A percentile compares a stretch with the other conserved stretches of the same genome.
phyloP scores from a whole-genome alignment of 1,139 yeast species.

The Suhomyces atakaporum region DNA sequence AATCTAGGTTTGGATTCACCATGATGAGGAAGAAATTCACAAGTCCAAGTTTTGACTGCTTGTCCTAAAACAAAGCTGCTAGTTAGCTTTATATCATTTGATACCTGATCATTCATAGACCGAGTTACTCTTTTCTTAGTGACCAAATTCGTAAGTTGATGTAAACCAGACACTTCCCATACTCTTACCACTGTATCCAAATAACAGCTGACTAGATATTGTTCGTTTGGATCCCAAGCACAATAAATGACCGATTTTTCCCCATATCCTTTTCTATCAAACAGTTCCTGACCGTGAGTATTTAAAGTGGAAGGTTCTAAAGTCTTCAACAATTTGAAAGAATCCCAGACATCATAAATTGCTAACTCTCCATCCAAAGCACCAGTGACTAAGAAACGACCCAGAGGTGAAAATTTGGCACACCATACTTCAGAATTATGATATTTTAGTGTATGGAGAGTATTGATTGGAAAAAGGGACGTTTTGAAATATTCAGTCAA shows the following conservation, averaged over 20 bases:
- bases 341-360: slow-evolving; percentile 63
- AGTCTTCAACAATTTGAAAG: slow-evolving; percentile 47
- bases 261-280: slow-evolving; percentile 23
- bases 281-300: slow-evolving; percentile 29
- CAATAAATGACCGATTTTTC: slow-evolving; percentile 60
- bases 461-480: slow-evolving; percentile 48
- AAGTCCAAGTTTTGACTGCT: slow-evolving; percentile 56
- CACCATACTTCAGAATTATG: slow-evolving; percentile 87
- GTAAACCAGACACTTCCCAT: slow-evolving; percentile 56
- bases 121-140: slow-evolving; percentile 30
- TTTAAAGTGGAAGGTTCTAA: slow-evolving; percentile 38
- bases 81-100: slow-evolving; percentile 22
- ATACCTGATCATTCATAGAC: slow-evolving; percentile 20
- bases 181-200: slow-evolving; percentile 66
- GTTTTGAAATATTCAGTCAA: slow-evolving; percentile 14
- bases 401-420: slow-evolving; percentile 75
- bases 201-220: slow-evolving; percentile 66
- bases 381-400: slow-evolving; percentile 73
- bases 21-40: slow-evolving; percentile 65
- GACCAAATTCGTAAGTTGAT: slow-evolving; percentile 23
- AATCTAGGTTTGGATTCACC: slow-evolving; percentile 44
- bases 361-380: slow-evolving; percentile 67
- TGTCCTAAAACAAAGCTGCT: slow-evolving; percentile 45
- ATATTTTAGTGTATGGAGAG: slow-evolving; percentile 41
- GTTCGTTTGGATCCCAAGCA: slow-evolving; percentile 74